Evolutionary conservation across 768 basidiomycete species (phyloP), one percentile per base, ranked within the genome.

Genomic region (Trametes meyenii): DNA sequence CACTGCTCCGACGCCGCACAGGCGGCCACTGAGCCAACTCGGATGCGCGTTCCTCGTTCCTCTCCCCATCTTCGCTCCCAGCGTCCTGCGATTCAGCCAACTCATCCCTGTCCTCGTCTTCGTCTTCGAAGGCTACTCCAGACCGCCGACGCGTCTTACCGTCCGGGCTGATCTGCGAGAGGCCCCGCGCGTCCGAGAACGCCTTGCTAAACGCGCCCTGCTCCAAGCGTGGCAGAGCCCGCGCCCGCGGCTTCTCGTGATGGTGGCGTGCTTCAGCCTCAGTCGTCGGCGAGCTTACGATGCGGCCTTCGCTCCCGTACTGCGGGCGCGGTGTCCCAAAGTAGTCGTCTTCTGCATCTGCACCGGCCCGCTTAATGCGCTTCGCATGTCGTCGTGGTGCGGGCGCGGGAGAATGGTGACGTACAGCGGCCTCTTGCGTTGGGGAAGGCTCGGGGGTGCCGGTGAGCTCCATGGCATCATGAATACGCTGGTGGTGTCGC

Each of bases 201-300:
- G 66, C 65, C 49, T 60, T 68, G 48, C 65, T 68, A 50, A 65
- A 70, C 6, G 69, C 60, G 10, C 72, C 69, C 26, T 70, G 66
- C 17, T 63, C 60, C 5, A 69, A 57, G 11, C 66, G 66, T 24
- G 71, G 71, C 3, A 64, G 66, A 52, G 66, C 62, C 24, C 65
- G 63, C 19, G 24, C 19, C 21, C 44, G 26, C 51, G 36, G 16
- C 39, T 11, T 24, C 33, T 43, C 45, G 19, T 50, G 42, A 19
- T 55, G 54, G 21, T 50, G 54, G 1, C 58, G 46, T 39, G 65
- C 52, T 38, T 59, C 57, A 2, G 42, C 57, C n/a, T 45, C 53
- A 8, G 43, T 33, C 7, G 56, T 40, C 17, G 61, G 57, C 21
- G 61, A 60, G 40, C 63, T 62, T 7, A 38, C 44, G 2, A 33